These are phyloP conservation scores for Pichia eremophila DNA, from an alignment of 805 yeast species.

Conservation along the genomic window DNA sequence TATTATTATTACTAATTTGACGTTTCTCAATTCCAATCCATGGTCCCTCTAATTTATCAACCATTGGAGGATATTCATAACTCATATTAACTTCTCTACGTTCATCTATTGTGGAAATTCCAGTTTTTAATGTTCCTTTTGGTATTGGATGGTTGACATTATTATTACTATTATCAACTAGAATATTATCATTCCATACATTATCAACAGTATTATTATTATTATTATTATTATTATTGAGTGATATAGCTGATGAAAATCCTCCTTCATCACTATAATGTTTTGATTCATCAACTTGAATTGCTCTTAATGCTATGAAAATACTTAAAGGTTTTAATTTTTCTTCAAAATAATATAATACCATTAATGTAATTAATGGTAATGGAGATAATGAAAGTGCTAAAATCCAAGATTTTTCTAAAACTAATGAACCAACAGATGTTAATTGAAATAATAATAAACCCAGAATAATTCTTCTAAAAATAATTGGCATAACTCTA, in stretches of 20 bases:
- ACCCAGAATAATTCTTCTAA: slow-evolving; percentile 75
- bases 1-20: slow-evolving; percentile 21
- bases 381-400: slow-evolving; percentile 69
- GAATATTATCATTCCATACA: neutral
- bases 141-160: too few relatives aligned
- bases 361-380: slow-evolving; percentile 57
- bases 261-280: neutral
- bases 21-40: slow-evolving; percentile 56
- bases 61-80: slow-evolving; percentile 70
- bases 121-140: slow-evolving; percentile 8
- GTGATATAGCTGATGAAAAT: neutral
- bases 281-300: slow-evolving; percentile 35
- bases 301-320: slow-evolving; percentile 82
- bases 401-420: slow-evolving; percentile 68
- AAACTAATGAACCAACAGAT: slow-evolving; percentile 78
- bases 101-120: slow-evolving; percentile 59
- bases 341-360: slow-evolving; percentile 73
- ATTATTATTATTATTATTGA: neutral
- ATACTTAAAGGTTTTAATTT: slow-evolving; percentile 72
- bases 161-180: neutral
- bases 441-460: slow-evolving; percentile 78
- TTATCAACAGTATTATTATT: slow-evolving; percentile 11
- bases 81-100: slow-evolving; percentile 60
- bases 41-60: slow-evolving; percentile 73
- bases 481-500: slow-evolving; percentile 87